Evolutionary conservation across 2,329 filamentous ascomycete genomes (phyloP), one percentile per base, ranked within the genome.

Genomic region (Nannizzia gypsea): DNA sequence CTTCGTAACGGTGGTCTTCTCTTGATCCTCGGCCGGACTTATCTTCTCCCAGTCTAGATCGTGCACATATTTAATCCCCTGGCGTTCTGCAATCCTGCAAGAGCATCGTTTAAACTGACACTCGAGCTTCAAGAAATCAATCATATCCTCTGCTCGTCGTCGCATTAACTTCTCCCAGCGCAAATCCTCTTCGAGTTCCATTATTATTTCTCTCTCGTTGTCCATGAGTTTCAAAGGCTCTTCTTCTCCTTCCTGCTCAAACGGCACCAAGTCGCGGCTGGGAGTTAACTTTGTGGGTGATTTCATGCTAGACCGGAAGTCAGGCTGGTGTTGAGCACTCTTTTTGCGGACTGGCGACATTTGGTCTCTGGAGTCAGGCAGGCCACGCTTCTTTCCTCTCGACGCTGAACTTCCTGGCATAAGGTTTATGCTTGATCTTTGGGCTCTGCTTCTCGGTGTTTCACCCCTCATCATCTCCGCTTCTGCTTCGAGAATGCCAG

Each of bases 81-180:
- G 65, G 20, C 68, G 67, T 62, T 79, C 77, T 6, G 75, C 74
- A 56, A 77, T 61, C 26, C 77, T 72, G 64, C 77, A 80, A 6
- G 75, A 73, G 66, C 77, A 80, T 58, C 72, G 69, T 60, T 75
- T 71, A 62, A 79, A 78, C 63, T 78, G 75, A 59, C 77, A 80
- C 63, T 79, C 76, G 66, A 78, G 74, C 52, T 75, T 75, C 69
- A 79, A 65, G 62, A 77, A 78, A 34, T 78, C 68, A 2, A 84
- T 74, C 71, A 83, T 77, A 31, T 83, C 81, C 63, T 84, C 78
- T 0, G 81, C 81, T 28, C 79, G 75, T 59, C 73, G 69, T 62
- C 81, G 75, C 59, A 78, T 70, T 50, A 74, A 74, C 64, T 74
- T 76, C 68, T 85, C 82, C 31, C 70, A 69, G 26, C 72, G 67